Evolutionary conservation across 768 basidiomycete species (phyloP), one percentile per base, ranked within the genome.

Genomic region (Pleurotus cornucopiae): DNA sequence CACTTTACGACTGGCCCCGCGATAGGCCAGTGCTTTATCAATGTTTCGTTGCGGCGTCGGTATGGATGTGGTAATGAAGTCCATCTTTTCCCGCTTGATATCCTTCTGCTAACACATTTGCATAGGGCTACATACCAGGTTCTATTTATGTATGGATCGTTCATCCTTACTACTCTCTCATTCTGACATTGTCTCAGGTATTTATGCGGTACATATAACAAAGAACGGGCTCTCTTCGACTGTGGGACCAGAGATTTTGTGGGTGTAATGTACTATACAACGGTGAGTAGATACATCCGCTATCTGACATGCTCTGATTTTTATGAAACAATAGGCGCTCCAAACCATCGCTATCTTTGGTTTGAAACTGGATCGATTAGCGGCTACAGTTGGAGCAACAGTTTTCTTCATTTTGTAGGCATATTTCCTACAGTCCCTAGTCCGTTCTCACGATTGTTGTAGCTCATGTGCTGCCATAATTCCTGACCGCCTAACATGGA

Each of bases 261-360:
- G 38, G 73, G 66, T 23, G 67, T 69, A 6, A 78, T 81, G 60
- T 81, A 80, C 60, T 83, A 78, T 66, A 71, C 75, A 16, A 75
- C 74, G 55, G 76, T 77, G 25, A 37, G 67, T 61, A 49, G 16
- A 18, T 48, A 40, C 20, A 34, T 34, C 11, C 6, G n/a, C 46
- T 55, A 21, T 25, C 5, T 44, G 37, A 34, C 45, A 21, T 30
- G 48, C 12, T 39, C 62, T 13, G 44, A 48, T 40, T n/a, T 18
- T 18, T 4, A 25, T 30, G n/a, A 25, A 38, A 51, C 46, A 14
- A 52, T 56, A 48, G 71, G 78, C 76, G 2, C 66, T 86, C 5
- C 85, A 84, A 70, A 86, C 85, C 1, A 82, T 90, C 44, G 86
- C 82, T 1, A 69, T 91, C 9, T 91, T 91, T 61, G 88, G 88